Percentiles rank a stretch among this genome's conserved stretches.
Evolutionary conservation across 257 asterid species (phyloP).

Genomic region (Parsonsia alboflavescens): DNA sequence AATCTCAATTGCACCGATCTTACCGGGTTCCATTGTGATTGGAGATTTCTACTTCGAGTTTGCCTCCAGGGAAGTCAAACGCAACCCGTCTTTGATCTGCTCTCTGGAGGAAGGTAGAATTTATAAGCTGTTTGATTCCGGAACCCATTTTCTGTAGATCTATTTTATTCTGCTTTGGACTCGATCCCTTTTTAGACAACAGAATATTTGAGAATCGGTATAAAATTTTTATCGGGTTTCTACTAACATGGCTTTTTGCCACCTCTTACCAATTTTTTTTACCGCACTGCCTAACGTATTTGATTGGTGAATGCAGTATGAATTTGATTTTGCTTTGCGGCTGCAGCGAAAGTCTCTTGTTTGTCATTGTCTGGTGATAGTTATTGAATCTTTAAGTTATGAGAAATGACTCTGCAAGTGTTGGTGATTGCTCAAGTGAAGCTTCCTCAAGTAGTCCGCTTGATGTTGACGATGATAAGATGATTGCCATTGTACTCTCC

Average conservation of each 20-base stretch:
- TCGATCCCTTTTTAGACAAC: neutral
- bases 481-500: slow-evolving; percentile 53
- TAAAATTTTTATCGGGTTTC: neutral
- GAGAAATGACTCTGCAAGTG: slow-evolving; percentile 33
- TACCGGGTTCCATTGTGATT: neutral
- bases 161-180: neutral
- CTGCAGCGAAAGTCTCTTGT: neutral
- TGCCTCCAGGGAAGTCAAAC: neutral
- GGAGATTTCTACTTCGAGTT: neutral
- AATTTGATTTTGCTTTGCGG: neutral
- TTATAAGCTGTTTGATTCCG: neutral
- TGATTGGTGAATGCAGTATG: neutral
- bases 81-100: neutral
- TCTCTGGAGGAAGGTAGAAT: neutral
- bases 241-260: neutral
- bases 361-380: neutral
- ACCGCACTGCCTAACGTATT: too few relatives aligned
- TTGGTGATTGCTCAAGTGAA: slow-evolving; percentile 40
- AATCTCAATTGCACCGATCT: too few relatives aligned
- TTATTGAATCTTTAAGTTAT: slow-evolving; percentile 6
- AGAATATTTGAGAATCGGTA: neutral
- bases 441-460: slow-evolving; percentile 40
- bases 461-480: slow-evolving; percentile 51
- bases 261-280: neutral
- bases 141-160: neutral